A percentile compares a stretch with the other conserved stretches of the same genome.
phyloP scores from a whole-genome alignment of 169 alveolate species.

The Cryptosporidium tyzzeri region DNA sequence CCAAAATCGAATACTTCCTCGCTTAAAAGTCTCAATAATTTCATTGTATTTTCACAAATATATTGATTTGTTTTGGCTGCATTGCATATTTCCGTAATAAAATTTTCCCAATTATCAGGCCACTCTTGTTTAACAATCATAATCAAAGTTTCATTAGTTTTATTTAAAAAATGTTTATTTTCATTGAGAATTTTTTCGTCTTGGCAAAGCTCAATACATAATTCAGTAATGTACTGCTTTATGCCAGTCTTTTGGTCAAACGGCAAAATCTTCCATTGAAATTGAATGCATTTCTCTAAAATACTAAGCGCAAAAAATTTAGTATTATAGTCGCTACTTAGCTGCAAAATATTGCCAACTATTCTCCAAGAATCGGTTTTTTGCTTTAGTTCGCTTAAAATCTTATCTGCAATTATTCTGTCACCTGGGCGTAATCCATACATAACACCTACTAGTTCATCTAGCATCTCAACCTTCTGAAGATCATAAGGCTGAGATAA shows the following conservation, averaged over 20 bases:
- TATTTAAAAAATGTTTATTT: slow-evolving; percentile 87
- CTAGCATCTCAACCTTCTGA: slow-evolving; percentile 87
- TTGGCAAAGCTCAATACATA: slow-evolving; percentile 77
- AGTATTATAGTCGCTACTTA: slow-evolving; percentile 86
- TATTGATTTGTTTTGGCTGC: slow-evolving; percentile 94
- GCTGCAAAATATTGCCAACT: slow-evolving; percentile 89
- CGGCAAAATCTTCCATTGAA: slow-evolving; percentile 91
- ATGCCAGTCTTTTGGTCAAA: slow-evolving; percentile 87
- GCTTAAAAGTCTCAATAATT: slow-evolving; percentile 95
- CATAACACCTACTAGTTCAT: slow-evolving; percentile 89
- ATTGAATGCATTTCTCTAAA: slow-evolving; percentile 87
- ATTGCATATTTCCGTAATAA: slow-evolving; percentile 97
- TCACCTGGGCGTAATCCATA: slow-evolving; percentile 84
- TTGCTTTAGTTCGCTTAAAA: slow-evolving; percentile 87
- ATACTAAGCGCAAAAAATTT: slow-evolving; percentile 90
- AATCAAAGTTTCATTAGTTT: slow-evolving; percentile 88
- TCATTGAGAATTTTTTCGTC: slow-evolving; percentile 85
- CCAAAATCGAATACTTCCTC: slow-evolving; percentile 96
- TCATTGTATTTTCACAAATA: slow-evolving; percentile 98
- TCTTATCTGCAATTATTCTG: slow-evolving; percentile 89
- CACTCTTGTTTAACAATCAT: slow-evolving; percentile 96
- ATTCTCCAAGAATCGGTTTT: slow-evolving; percentile 91
- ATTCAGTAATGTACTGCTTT: slow-evolving; percentile 87
- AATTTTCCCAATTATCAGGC: slow-evolving; percentile 99
- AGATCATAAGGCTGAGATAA: slow-evolving; percentile 87